These are phyloP conservation scores for Umbelopsis sp. DNA, from an alignment of 192 early-diverging fungal genomes.

Conservation along the genomic window DNA sequence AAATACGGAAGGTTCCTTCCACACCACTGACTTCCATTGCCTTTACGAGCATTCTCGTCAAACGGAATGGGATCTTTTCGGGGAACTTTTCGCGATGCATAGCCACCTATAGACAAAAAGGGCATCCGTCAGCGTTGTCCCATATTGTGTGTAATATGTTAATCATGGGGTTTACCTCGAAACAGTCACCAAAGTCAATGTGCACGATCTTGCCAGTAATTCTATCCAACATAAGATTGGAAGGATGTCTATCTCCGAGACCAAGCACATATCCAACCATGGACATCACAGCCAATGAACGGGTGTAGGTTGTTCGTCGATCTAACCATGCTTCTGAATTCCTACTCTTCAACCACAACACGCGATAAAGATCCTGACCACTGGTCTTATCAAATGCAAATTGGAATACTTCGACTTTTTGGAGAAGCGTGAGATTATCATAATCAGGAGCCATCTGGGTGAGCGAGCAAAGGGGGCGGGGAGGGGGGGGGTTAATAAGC, in stretches of 20 bases:
- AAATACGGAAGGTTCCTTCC: constrained; percentile 94
- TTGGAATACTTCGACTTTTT: constrained; percentile 96
- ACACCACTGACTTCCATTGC: constrained; percentile 98
- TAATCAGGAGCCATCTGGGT: constrained; percentile 87
- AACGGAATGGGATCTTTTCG: constrained; percentile 97
- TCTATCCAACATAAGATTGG: constrained; percentile 91
- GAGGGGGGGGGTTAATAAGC: not conserved
- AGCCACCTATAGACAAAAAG: constrained; percentile 63
- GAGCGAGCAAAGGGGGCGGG: constrained; percentile 3
- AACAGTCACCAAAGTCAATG: constrained; percentile 98
- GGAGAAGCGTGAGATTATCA: constrained; percentile 81
- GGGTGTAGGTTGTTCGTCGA: constrained; percentile 91
- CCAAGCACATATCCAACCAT: constrained; percentile 99
- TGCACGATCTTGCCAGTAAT: constrained; percentile 93
- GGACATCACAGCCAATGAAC: constrained; percentile 95
- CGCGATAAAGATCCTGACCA: constrained; percentile 90
- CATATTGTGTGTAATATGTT: too few relatives aligned
- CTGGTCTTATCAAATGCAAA: constrained; percentile 87
- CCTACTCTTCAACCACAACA: constrained; percentile 92
- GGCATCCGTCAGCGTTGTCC: too few relatives aligned
- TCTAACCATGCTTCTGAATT: constrained; percentile 97
- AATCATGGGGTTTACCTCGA: constrained; percentile 63
- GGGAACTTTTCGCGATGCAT: constrained; percentile 97
- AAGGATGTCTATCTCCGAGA: constrained; percentile 94
- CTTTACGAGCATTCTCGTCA: constrained; percentile 96